Base-by-base conservation (phyloP, 2,329 filamentous ascomycete genomes). In the Penicillium frequentans region DNA sequence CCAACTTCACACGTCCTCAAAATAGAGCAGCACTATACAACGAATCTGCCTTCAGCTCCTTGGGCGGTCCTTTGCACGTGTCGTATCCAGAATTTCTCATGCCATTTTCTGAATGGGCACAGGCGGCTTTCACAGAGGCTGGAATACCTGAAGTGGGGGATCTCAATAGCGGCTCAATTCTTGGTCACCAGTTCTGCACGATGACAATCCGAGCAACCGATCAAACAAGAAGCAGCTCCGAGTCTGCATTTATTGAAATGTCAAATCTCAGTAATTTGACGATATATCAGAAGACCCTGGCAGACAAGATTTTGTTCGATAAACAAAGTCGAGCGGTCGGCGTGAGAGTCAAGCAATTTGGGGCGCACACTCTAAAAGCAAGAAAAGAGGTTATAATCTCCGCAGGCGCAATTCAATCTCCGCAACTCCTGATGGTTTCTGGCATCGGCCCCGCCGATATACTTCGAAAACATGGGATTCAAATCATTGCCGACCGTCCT, bases 331-430 rank as follows among this genome's bases (percentile, higher is more conserved):
- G 69, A 23, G 77, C 77, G 37, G 73, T 69, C 4, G 82, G 82
- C 2, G 79, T 86, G 2, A 74, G 74, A 14, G 78, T 82, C 6
- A 49, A 74, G 70, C 9, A 70, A 67, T 11, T 57, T 58, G 26
- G 74, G 33, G 58, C 79, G 50, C 71, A 79, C 29, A 77, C 65
- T 31, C 76, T 86, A 59, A 73, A 70, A 7, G 81, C 84, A 37
- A 77, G 70, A 24, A 73, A 73, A 31, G 84, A 86, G 62, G 73
- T 78, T 3, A 77, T 79, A 42, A 55, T 86, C 3, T 76, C 81
- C 1, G 81, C 78, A 1, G 84, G 84, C 3, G 74, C 77, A 5
- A 82, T 81, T 63, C 82, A 84, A 61, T 78, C 81, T 0, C 82
- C 82, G 0, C 80, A 84, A 57, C 68, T 83, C 5, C 50, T 84